A percentile compares a stretch with the other conserved stretches of the same genome.
These are phyloP conservation scores for Dictyostelium intermedium DNA, from an alignment of 78 protist species.

Conservation along the genomic window DNA sequence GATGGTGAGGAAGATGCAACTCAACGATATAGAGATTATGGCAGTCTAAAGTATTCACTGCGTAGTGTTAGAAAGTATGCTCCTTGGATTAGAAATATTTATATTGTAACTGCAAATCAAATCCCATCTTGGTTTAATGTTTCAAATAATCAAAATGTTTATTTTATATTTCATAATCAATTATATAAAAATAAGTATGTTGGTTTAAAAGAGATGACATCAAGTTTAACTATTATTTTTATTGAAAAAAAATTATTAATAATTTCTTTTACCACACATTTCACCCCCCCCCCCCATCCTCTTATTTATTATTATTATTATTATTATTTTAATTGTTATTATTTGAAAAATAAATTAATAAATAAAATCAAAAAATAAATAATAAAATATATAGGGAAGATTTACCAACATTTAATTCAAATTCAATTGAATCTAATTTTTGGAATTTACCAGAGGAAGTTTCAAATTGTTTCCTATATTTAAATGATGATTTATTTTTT, in stretches of 20 bases:
- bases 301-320: too few relatives aligned
- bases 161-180: constrained; percentile 27
- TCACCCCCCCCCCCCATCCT: too few relatives aligned
- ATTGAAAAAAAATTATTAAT: too few relatives aligned
- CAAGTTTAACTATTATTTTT: too few relatives aligned
- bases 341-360: too few relatives aligned
- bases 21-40: constrained; percentile 35
- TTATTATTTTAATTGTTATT: too few relatives aligned
- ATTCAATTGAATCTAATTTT: constrained; percentile 34
- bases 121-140: constrained; percentile 26
- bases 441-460: constrained; percentile 41
- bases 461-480: constrained; percentile 46
- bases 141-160: not conserved
- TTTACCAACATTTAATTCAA: constrained; percentile 49
- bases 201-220: too few relatives aligned
- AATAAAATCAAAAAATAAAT: too few relatives aligned
- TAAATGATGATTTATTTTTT: constrained; percentile 44
- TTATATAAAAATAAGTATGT: constrained; percentile 7
- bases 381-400: not conserved
- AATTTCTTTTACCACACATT: too few relatives aligned
- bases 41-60: constrained; percentile 23
- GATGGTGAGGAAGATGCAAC: not conserved
- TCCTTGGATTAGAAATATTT: constrained; percentile 12
- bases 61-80: constrained; percentile 31
- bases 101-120: constrained; percentile 10